Conservation (phyloP, 2,329 filamentous ascomycete genomes). For the Fusarium chuoi region DNA sequence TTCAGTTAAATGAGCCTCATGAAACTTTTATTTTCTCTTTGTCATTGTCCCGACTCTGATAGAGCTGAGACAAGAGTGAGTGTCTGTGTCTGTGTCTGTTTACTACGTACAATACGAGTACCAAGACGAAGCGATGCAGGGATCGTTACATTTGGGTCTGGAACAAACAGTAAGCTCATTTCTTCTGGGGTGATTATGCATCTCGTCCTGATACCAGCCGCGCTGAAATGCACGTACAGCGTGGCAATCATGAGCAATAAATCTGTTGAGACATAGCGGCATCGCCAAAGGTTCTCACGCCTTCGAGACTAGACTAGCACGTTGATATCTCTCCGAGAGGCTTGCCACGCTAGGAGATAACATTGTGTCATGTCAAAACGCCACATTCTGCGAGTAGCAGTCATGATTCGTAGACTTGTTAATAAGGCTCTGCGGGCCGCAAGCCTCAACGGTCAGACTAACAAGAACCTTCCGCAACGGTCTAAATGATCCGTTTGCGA, state of each 20-base stretch:
- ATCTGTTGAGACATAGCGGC: background rate
- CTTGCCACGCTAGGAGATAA: background rate
- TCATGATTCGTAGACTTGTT: background rate
- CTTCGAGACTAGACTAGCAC: background rate
- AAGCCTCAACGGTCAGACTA: background rate
- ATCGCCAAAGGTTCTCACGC: background rate
- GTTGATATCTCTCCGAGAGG: background rate
- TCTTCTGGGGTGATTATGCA: slow-evolving; percentile 25
- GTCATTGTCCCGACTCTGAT: background rate
- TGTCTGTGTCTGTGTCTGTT: background rate
- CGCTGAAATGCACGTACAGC: slow-evolving; percentile 17
- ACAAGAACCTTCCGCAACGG: slow-evolving; percentile 2
- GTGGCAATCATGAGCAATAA: background rate
- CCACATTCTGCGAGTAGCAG: background rate
- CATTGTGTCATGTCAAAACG: background rate
- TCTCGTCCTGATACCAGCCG: background rate
- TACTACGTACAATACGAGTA: background rate
- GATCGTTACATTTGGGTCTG: background rate
- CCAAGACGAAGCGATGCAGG: background rate
- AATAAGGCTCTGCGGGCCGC: slow-evolving; percentile 24
- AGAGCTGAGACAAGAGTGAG: background rate
- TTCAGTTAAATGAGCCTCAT: slow-evolving; percentile 9
- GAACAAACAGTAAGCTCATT: background rate
- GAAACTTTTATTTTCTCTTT: background rate
- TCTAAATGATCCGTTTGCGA: background rate